Evolutionary conservation across 495 filamentous ascomycete species (phyloP), one percentile per base, ranked within the genome.

Genomic region (Chlorociboria aeruginascens): DNA sequence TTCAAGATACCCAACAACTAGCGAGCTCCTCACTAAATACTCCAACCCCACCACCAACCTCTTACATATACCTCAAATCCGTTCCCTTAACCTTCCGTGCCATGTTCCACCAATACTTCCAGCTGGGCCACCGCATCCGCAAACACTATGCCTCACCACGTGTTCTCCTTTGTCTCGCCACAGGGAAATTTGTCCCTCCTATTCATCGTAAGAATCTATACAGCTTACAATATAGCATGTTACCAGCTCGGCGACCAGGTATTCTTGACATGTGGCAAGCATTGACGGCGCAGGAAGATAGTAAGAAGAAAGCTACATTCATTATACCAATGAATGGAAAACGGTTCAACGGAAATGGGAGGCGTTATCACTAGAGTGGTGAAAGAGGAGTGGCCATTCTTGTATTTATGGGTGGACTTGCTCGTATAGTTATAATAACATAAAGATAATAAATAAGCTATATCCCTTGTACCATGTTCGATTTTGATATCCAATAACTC

Each of bases 21-120:
- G 28, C 52, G 11, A 49, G 61, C 63, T 43, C 52, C 13, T 52
- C 59, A 20, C 59, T 63, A 30, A 34, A 45, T 31, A 44, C 36
- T 37, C 32, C 38, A 6, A 3, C 54, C 53, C 40, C 57, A 1
- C 66, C 73, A 14, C 71, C 75, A 16, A 78, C 79, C 2, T 86
- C 87, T 0, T 84, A 89, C 57, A 87, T 94, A 34, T 73, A 81
- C 50, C 67, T 94, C 32, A 88, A 90, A 84, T 86, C 89, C 4
- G 83, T 95, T 16, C 92, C 92, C 2, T 78, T 99, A 3, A 77
- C 85, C n/a, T 81, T 96, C 48, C 76, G 78, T 31, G 82, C 83
- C 28, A 96, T 95, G 83, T 96, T 97, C 63, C 78, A 92, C 53
- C 89, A 95, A 57, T 97, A 99, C 67, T 94, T 93, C 65, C 87